Conservation (phyloP, 345 rosid species). For the Lumnitzera littorea region DNA sequence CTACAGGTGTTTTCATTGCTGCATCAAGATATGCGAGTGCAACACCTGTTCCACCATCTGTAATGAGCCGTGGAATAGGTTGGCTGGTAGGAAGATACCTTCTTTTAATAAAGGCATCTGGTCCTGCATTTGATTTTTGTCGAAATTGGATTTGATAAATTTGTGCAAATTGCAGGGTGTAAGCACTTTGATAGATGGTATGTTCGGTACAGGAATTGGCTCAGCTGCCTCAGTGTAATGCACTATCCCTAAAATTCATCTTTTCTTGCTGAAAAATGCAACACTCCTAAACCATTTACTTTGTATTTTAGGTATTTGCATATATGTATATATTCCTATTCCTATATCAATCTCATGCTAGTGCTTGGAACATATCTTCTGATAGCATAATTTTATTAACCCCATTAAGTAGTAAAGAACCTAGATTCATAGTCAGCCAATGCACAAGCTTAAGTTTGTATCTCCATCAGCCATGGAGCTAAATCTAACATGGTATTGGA, state of each 20-base stretch:
- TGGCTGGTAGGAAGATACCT: slow-evolving; percentile 50
- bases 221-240: slow-evolving; percentile 71
- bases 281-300: too few species aligned
- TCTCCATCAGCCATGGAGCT: too few species aligned
- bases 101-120: slow-evolving; percentile 1
- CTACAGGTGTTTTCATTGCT: slow-evolving; percentile 65
- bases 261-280: not conserved
- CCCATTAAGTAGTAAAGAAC: too few species aligned
- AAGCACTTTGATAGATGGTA: slow-evolving; percentile 51
- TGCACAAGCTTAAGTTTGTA: too few species aligned
- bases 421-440: too few species aligned
- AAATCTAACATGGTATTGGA: too few species aligned
- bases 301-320: not conserved
- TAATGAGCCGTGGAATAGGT: slow-evolving; percentile 74
- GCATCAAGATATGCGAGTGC: slow-evolving; percentile 83
- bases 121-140: not conserved
- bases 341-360: too few species aligned
- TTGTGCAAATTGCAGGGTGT: slow-evolving; percentile 43
- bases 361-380: too few species aligned
- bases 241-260: not conserved
- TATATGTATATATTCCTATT: not conserved
- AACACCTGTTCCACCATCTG: slow-evolving; percentile 71
- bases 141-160: not conserved
- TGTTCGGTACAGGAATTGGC: slow-evolving; percentile 64
- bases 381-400: too few species aligned